Conservation (phyloP, 2,329 filamentous ascomycete species). For the Huntiella savannae region DNA sequence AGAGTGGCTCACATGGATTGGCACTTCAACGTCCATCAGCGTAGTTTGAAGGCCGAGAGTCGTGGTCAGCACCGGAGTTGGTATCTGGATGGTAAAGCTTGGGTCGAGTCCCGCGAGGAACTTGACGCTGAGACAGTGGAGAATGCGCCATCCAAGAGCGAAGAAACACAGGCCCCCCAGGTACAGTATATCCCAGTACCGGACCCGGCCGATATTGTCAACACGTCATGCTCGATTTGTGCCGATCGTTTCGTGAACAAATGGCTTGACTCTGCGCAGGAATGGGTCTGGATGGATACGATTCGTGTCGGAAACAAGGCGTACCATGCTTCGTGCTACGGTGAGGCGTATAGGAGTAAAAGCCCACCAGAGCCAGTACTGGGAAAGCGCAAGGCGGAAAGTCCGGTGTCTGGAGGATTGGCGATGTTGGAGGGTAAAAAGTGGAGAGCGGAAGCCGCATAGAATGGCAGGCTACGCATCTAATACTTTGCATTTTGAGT, state of each 20-base stretch:
- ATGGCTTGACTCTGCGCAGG: constrained; percentile 82
- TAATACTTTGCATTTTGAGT: no score
- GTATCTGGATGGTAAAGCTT: constrained; percentile 87
- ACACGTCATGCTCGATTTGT: constrained; percentile 76
- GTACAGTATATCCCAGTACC: constrained; percentile 68
- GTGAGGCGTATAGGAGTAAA: constrained; percentile 55
- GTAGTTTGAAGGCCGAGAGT: constrained; percentile 69
- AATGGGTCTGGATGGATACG: constrained; percentile 94
- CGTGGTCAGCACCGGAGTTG: constrained; percentile 80
- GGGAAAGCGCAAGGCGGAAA: constrained; percentile 53
- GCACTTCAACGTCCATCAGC: constrained; percentile 89
- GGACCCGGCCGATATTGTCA: constrained; percentile 53
- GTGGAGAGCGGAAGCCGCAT: constrained; percentile 9
- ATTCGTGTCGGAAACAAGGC: constrained; percentile 58
- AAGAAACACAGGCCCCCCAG: constrained; percentile 29
- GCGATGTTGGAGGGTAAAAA: constrained; percentile 11
- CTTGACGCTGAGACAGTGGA: constrained; percentile 42
- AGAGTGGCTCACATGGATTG: constrained; percentile 92
- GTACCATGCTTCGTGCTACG: constrained; percentile 79
- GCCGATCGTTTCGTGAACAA: constrained; percentile 86
- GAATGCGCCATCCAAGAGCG: constrained; percentile 20
- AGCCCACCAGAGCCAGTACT: constrained; percentile 36
- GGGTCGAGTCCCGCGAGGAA: constrained; percentile 68
- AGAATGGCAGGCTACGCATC: no score
- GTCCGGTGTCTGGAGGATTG: constrained; percentile 4